phyloP scores from a whole-genome alignment of 176 grass and related monocot genomes.

The Oryza punctata region DNA sequence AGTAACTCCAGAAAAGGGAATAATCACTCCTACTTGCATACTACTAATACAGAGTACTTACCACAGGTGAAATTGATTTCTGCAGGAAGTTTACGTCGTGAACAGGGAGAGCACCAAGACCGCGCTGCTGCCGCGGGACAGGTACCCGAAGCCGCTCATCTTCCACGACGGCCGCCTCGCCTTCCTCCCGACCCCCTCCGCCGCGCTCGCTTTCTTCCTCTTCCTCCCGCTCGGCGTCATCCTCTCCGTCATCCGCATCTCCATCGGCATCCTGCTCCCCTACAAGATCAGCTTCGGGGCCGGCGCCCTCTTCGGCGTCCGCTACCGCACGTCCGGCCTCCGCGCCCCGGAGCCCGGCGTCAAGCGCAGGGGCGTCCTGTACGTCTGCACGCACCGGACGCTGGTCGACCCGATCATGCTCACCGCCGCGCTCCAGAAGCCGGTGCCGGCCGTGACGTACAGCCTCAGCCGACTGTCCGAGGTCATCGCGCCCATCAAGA shows the following conservation, averaged over 20 bases:
- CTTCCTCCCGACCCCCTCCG: conserved; percentile 63
- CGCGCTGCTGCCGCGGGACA: conserved; percentile 51
- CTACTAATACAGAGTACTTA: not conserved
- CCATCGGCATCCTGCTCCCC: conserved; percentile 57
- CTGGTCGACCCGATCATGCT: conserved; percentile 84
- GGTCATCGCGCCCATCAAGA: conserved; percentile 73
- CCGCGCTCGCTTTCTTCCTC: conserved; percentile 65
- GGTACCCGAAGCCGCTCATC: conserved; percentile 85
- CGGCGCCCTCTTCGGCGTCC: conserved; percentile 48
- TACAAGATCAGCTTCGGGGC: conserved; percentile 42
- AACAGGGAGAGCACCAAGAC: conserved; percentile 43
- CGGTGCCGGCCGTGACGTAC: conserved; percentile 84
- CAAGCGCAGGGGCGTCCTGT: conserved; percentile 50
- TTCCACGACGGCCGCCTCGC: conserved; percentile 93
- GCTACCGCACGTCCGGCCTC: conserved; percentile 43
- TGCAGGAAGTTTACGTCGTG: conserved; percentile 68
- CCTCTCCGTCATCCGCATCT: conserved; percentile 60
- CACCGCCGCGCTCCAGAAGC: conserved; percentile 46
- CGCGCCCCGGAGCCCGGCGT: not conserved
- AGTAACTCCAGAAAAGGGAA: not conserved
- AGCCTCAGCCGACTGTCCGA: conserved; percentile 76
- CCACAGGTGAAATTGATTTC: not conserved
- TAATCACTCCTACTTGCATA: too few species aligned
- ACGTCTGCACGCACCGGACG: conserved; percentile 87
- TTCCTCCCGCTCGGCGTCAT: conserved; percentile 68